Base-by-base conservation (phyloP, 1,284 basidiomycete genomes). In the Naganishia sp. region DNA sequence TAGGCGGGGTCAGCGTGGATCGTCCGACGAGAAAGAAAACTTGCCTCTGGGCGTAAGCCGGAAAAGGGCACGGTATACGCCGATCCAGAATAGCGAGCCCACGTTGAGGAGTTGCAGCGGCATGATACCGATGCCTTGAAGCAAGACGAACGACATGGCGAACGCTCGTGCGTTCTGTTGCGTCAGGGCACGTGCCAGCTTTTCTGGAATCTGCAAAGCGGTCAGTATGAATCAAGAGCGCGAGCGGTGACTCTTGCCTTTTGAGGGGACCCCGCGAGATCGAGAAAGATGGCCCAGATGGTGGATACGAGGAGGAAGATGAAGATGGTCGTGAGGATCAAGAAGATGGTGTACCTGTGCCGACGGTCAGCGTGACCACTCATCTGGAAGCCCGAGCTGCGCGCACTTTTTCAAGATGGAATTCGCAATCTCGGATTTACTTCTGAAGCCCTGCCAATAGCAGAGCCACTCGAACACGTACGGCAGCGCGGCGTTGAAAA, bases 251-350 rank as follows among this genome's bases (percentile, higher is more conserved):
- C 42, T 52, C 72, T 66, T 44, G 78, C 77, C 73, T 79, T 79
- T 54, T 75, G 88, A 0, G 93, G 90, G 3, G 90, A 89, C 73
- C 92, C 89, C 7, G 92, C 90, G 54, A 95, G 82, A 75, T 95
- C 92, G 49, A 87, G 86, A 5, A 93, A 86, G 18, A 96, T 86
- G 55, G 91, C 89, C 87, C 89, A 91, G 74, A 94, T 94, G 0
- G 93, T 94, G 55, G 87, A 89, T 0, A 92, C 90, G 53, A 95
- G 82, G 13, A 98, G 84, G 82, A 97, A 97, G 71, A 97, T 92
- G 80, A 98, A 96, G 39, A 99, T 88, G 50, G 97, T 94, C 71
- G 94, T 94, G 77, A 94, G 84, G 67, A 99, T 84, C 0, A 99
- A 84, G 82, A 97, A 97, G 52, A 99, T 83, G 74, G 96, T 92